Evolutionary conservation across 23 red algal species (phyloP), one percentile per base, ranked within the genome.

Genomic region (Cyanidium caldarium): DNA sequence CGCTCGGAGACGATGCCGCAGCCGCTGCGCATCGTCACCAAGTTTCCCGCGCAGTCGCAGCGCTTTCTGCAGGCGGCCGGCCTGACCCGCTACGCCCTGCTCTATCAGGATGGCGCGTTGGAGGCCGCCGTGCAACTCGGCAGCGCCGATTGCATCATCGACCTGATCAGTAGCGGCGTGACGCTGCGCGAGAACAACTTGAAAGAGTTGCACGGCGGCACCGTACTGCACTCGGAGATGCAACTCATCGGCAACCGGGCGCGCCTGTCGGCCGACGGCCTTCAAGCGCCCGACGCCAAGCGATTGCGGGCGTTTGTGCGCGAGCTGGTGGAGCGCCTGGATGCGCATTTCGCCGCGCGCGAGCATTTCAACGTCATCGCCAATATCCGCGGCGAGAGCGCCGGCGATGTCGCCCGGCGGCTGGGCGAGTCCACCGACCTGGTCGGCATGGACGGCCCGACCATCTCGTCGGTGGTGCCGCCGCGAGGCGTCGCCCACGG

Each of bases 41-140:
- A 98, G 70, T 98, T 83, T 56, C 45, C 65, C 2, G 75, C 79
- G 19, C 80, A 76, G 30, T 77, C 82, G 38, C 40, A 51, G 17
- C 38, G 73, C 0, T 98, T 98, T 76, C 44, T 98, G 41, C 20
- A 44, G 13, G 61, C 35, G 17, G 39, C 66, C 33, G 66, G 75
- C 13, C 69, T 98, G 5, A 67, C 66, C 21, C 88, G 85, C 23
- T 98, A 98, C 45, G 68, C 44, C 0, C 21, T 98, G 1, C 44
- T 98, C 0, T 73, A 85, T 19, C 87, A 87, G 92, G 92, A 98
- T 67, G 92, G 92, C 31, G 92, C 92, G 0, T 65, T 98, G 25
- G 92, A 98, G 67, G 92, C 92, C 20, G 81, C 84, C 13, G 88
- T 83, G 3, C 92, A 98, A 57, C 87, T 98, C 78, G 92, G 92